Conservation (phyloP, 768 basidiomycete genomes). For the Cystofilobasidium ferigula region DNA sequence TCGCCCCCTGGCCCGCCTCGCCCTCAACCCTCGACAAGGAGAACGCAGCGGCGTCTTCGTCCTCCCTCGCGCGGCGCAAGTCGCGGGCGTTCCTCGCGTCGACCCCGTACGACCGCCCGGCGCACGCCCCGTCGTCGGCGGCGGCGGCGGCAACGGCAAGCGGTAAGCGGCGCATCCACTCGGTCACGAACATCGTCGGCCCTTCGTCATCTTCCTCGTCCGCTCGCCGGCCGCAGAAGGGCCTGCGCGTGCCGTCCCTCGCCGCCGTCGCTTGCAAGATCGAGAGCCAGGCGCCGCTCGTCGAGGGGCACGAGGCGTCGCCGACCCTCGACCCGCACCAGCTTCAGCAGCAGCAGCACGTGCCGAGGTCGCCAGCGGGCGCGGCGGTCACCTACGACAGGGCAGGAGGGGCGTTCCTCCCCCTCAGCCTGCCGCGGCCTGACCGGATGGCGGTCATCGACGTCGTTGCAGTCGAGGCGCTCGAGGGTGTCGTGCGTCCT, state of each 20-base stretch:
- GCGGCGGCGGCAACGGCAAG: neutral
- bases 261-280: slow-evolving; percentile 3
- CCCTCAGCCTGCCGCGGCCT: slow-evolving; percentile 20
- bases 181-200: neutral
- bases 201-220: neutral
- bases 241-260: neutral
- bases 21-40: slow-evolving; percentile 10
- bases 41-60: neutral
- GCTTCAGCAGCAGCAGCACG: too few species aligned
- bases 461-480: slow-evolving; percentile 5
- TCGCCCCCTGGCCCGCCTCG: neutral
- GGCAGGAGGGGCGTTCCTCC: slow-evolving; percentile 7
- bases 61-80: neutral
- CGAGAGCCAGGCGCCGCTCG: neutral
- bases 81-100: slow-evolving; percentile 3
- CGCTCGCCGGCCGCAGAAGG: slow-evolving; percentile 1
- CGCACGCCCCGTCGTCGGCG: neutral
- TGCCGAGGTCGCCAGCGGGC: neutral
- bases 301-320: too few species aligned
- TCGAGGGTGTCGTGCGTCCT: slow-evolving; percentile 19
- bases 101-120: neutral
- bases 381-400: slow-evolving; percentile 4
- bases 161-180: neutral
- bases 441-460: slow-evolving; percentile 14
- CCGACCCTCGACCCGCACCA: too few species aligned